A percentile compares a stretch with the other conserved stretches of the same genome.
phyloP scores from a whole-genome alignment of 2,329 filamentous ascomycete species.

The Elsinoe perseae region DNA sequence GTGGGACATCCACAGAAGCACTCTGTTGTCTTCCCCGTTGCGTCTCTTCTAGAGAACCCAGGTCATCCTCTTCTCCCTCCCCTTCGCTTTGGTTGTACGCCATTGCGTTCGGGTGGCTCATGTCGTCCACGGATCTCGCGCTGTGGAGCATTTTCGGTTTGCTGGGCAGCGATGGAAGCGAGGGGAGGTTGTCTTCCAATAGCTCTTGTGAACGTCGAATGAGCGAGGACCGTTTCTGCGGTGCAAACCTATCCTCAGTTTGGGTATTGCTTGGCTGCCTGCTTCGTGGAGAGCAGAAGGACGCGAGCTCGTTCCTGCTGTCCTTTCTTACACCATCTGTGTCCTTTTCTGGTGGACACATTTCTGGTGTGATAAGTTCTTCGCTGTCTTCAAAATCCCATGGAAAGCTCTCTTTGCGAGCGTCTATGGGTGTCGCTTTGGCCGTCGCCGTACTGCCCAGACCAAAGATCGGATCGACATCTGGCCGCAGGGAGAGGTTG shows the following conservation, averaged over 20 bases:
- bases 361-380: not conserved
- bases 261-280: not conserved
- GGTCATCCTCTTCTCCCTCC: not conserved
- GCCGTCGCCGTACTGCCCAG: not conserved
- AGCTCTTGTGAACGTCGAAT: not conserved
- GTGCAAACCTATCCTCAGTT: not conserved
- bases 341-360: not conserved
- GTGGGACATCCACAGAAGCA: not conserved
- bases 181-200: not conserved
- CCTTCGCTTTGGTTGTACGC: not conserved
- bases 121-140: not conserved
- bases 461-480: not conserved
- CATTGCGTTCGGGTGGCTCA: not conserved
- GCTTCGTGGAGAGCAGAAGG: not conserved
- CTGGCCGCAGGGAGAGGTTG: not conserved
- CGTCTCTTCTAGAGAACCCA: not conserved
- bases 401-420: not conserved
- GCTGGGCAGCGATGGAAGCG: not conserved
- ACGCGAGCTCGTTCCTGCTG: not conserved
- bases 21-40: not conserved
- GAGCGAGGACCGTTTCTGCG: too few relatives aligned
- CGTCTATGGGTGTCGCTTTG: not conserved
- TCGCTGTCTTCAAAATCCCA: not conserved
- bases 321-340: not conserved
- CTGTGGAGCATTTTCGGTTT: not conserved